These are phyloP conservation scores for Coemansia sp. DNA, from an alignment of 192 early-diverging fungal species.

Conservation along the genomic window DNA sequence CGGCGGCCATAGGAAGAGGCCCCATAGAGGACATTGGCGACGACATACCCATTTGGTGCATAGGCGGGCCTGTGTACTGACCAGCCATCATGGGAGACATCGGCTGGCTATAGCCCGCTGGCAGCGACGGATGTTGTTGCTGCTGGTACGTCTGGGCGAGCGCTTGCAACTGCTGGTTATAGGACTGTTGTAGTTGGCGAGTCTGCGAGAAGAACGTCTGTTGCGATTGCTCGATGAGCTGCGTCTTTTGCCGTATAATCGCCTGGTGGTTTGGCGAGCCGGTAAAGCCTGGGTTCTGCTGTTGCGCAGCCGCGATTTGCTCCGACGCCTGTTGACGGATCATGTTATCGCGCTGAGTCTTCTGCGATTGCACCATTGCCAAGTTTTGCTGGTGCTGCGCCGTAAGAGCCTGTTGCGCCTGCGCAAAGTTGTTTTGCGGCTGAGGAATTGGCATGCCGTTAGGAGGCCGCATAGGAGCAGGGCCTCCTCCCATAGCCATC, in stretches of 20 bases:
- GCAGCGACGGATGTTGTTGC: slow-evolving; percentile 21
- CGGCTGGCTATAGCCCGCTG: slow-evolving; percentile 10
- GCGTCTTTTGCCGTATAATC: slow-evolving; percentile 47
- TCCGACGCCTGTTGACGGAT: slow-evolving; percentile 42
- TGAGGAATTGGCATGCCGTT: slow-evolving; percentile 5
- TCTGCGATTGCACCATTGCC: slow-evolving; percentile 41
- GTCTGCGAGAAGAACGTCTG: slow-evolving; percentile 33
- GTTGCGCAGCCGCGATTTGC: slow-evolving; percentile 30
- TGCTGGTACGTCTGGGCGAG: slow-evolving; percentile 38
- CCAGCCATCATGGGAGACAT: slow-evolving; percentile 17
- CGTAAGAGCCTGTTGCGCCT: slow-evolving; percentile 27
- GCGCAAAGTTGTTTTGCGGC: slow-evolving; percentile 11
- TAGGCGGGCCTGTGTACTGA: slow-evolving; percentile 9
- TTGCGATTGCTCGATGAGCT: slow-evolving; percentile 44
- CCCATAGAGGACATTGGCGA: slow-evolving; percentile 28
- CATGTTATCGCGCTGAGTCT: slow-evolving; percentile 26
- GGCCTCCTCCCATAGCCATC: slow-evolving; percentile 13
- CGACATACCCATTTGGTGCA: slow-evolving; percentile 16
- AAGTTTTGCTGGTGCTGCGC: slow-evolving; percentile 39
- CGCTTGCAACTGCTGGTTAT: slow-evolving; percentile 37
- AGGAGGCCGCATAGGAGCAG: slow-evolving; percentile 5
- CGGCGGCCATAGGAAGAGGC: slow-evolving; percentile 5
- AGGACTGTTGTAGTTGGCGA: slow-evolving; percentile 33
- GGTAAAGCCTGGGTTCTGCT: slow-evolving; percentile 41
- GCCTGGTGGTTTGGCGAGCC: slow-evolving; percentile 39